phyloP scores from a whole-genome alignment of 495 filamentous ascomycete species.

The Neurospora sp. region DNA sequence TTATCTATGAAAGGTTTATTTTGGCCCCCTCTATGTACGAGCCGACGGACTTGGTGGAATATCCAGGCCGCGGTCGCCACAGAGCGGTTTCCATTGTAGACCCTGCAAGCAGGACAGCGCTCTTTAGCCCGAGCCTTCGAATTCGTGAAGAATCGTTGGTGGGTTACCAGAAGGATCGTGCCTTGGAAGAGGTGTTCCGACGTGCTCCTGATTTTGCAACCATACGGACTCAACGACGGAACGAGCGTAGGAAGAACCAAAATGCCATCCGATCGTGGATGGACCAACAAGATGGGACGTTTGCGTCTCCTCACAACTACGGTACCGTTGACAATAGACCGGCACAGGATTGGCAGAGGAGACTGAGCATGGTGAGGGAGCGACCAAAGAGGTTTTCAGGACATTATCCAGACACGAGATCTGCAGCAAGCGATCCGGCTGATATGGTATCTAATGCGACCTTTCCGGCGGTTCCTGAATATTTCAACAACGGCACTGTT shows the following conservation, averaged over 20 bases:
- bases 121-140: conserved; percentile 61
- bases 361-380: conserved; percentile 34
- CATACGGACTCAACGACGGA: conserved; percentile 37
- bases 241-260: conserved; percentile 54
- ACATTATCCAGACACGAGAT: conserved; percentile 38
- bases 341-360: conserved; percentile 26
- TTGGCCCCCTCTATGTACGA: conserved; percentile 62
- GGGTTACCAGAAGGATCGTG: conserved; percentile 78
- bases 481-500: conserved; percentile 11
- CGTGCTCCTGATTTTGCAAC: conserved; percentile 34
- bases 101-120: conserved; percentile 32
- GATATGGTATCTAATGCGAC: conserved; percentile 37
- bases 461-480: conserved; percentile 20
- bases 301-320: conserved; percentile 45
- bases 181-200: conserved; percentile 87
- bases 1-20: conserved; percentile 70
- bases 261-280: conserved; percentile 81
- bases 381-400: conserved; percentile 26
- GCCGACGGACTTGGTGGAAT: conserved; percentile 59
- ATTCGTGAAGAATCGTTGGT: conserved; percentile 73
- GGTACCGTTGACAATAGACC: conserved; percentile 36
- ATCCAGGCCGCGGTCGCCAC: conserved; percentile 22
- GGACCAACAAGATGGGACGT: conserved; percentile 57
- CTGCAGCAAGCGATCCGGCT: conserved; percentile 44
- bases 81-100: conserved; percentile 46